Evolutionary conservation across 495 filamentous ascomycete species (phyloP), one percentile per base, ranked within the genome.

Genomic region (Articulospora tetracladia): DNA sequence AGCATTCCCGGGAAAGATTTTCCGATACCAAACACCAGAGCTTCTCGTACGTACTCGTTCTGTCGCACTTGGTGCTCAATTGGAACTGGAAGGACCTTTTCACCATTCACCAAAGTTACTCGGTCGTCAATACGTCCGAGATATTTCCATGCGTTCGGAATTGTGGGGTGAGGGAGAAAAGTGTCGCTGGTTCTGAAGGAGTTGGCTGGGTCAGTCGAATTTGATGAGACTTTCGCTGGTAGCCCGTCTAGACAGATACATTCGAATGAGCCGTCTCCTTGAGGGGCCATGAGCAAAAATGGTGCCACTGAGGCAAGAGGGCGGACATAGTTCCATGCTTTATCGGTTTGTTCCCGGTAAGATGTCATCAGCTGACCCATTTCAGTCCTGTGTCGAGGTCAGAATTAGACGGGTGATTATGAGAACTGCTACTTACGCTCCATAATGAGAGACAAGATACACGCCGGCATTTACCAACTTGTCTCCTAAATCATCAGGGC

Each of bases 81-180:
- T 0, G 80, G 75, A 6, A 86, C 61, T 1, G 85, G 83, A 1
- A 85, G 67, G 0, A 85, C 78, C 51, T 87, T 87, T 66, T 88
- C 83, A 1, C 85, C 84, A 59, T 85, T 88, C 17, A 78, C 66
- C 1, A 87, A 73, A 0, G 76, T 83, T 12, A 88, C 73, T 0
- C 79, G 70, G 62, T 88, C 85, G 59, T 88, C 84, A 0, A 83
- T 53, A 0, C 85, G 71, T 17, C 74, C 74, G 24, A 80, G 66
- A 53, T 85, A 86, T 62, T 86, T 86, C 83, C 81, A 88, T 11
- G 76, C 72, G 55, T 79, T 72, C 0, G 75, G 72, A 25, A 81
- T 76, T 0, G 73, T 76, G 1, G 83, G 79, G 51, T 88, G 85
- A 8, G 77, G 75, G 1, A 71, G 67, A 60, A 88, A 87, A 1